These are phyloP conservation scores for Phytopythium ostracodes DNA, from an alignment of 352 stramenopile species.

Conservation along the genomic window DNA sequence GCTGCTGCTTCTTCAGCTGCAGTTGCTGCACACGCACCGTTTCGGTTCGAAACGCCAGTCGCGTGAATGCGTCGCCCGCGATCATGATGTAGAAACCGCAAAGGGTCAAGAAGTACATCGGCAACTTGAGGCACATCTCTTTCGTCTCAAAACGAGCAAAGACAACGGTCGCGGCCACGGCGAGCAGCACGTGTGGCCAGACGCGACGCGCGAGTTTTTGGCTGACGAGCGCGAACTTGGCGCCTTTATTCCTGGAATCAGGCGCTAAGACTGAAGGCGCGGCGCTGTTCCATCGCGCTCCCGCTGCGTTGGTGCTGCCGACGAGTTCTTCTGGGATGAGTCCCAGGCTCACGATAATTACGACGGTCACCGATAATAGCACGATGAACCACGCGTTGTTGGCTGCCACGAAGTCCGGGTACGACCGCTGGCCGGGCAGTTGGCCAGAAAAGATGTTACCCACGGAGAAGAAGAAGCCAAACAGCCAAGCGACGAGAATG, in stretches of 20 bases:
- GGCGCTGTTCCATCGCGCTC: not conserved
- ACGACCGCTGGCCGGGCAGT: not conserved
- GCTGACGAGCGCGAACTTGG: not conserved
- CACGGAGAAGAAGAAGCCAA: not conserved
- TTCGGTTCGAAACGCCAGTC: not conserved
- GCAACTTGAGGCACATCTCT: not conserved
- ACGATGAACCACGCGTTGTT: not conserved
- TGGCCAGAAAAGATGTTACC: slow-evolving; percentile 1
- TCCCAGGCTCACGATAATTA: not conserved
- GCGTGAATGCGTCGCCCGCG: not conserved
- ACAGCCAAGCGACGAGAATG: not conserved
- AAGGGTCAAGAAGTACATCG: not conserved
- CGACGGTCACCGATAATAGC: not conserved
- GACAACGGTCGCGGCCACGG: not conserved
- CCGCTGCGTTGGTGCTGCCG: not conserved
- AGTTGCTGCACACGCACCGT: not conserved
- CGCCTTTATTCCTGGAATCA: not conserved
- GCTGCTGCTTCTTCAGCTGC: not conserved
- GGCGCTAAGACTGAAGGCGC: not conserved
- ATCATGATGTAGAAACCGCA: not conserved
- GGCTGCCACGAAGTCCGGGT: not conserved
- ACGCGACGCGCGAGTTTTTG: not conserved
- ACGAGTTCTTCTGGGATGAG: not conserved
- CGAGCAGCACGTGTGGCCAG: not conserved
- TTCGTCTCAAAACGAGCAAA: not conserved